Percentiles rank a stretch among this genome's conserved stretches.
These are phyloP conservation scores for Penicillium simplicissimum DNA, from an alignment of 495 filamentous ascomycete genomes.

Conservation along the genomic window DNA sequence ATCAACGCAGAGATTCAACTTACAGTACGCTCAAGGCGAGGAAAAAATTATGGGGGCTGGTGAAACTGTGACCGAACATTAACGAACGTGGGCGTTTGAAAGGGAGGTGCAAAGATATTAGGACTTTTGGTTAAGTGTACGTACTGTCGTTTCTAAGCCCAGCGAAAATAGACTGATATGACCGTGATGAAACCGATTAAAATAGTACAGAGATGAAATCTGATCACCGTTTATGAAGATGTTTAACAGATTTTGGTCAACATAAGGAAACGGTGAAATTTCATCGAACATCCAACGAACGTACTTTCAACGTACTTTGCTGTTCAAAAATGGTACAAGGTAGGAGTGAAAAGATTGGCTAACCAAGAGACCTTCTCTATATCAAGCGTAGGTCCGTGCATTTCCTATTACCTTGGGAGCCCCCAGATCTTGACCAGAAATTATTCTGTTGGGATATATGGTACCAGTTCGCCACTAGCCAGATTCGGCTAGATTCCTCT, in stretches of 20 bases:
- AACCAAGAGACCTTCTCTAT: background rate
- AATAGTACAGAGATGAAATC: background rate
- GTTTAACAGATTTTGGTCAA: background rate
- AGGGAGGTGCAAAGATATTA: conserved; percentile 1
- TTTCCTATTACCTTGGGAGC: background rate
- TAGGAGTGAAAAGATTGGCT: background rate
- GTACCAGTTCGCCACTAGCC: too few relatives aligned
- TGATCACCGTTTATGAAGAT: background rate
- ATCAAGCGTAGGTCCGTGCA: background rate
- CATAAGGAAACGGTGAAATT: background rate
- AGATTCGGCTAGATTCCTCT: too few relatives aligned
- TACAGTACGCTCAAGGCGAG: conserved; percentile 3
- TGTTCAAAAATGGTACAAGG: background rate
- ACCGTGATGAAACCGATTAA: background rate
- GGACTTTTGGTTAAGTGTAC: too few relatives aligned
- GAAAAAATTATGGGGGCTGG: conserved; percentile 3
- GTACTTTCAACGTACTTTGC: background rate
- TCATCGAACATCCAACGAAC: too few relatives aligned
- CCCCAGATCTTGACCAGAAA: background rate
- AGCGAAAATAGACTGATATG: background rate
- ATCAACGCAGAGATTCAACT: conserved; percentile 7
- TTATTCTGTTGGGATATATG: too few relatives aligned
- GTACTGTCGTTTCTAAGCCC: background rate
- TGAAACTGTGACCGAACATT: conserved; percentile 2
- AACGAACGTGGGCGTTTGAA: conserved; percentile 1